These are phyloP conservation scores for Crotalaria pallida DNA, from an alignment of 306 rosid genomes.

Conservation along the genomic window DNA sequence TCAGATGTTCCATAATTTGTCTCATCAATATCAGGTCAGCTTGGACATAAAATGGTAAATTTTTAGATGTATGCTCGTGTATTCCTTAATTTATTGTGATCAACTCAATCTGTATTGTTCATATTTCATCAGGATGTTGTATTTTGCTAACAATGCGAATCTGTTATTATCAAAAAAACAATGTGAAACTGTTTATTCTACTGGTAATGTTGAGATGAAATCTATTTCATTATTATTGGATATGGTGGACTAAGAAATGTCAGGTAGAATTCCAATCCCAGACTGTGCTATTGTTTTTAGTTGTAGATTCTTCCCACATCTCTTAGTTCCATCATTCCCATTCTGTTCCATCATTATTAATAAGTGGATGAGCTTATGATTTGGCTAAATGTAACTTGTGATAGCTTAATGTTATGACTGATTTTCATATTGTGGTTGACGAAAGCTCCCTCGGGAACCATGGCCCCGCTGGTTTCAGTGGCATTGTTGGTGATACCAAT, in stretches of 20 bases:
- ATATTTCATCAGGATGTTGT: background rate
- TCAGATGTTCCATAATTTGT: conserved; percentile 33
- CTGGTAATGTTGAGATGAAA: background rate
- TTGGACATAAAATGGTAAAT: conserved; percentile 24
- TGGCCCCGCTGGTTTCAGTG: too few relatives aligned
- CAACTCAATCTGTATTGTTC: conserved; percentile 38
- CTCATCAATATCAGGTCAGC: conserved; percentile 36
- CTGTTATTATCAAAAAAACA: too few relatives aligned
- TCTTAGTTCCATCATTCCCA: background rate
- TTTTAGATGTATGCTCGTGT: conserved; percentile 27
- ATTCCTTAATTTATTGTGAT: conserved; percentile 41
- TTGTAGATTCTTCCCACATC: background rate
- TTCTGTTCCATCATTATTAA: too few relatives aligned
- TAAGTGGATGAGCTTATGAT: too few relatives aligned
- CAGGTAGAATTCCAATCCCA: background rate
- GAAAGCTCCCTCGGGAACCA: too few relatives aligned
- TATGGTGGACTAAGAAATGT: background rate
- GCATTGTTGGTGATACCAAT: too few relatives aligned
- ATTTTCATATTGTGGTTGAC: too few relatives aligned
- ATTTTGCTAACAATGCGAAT: conserved; percentile 11
- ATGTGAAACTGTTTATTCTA: background rate
- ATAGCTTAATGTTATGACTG: too few relatives aligned
- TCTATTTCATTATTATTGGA: background rate
- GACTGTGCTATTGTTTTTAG: background rate
- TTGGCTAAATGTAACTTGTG: too few relatives aligned